A percentile compares a stretch with the other conserved stretches of the same genome.
These are phyloP conservation scores for Aureobasidium leucospermi DNA, from an alignment of 2,329 filamentous ascomycete genomes.

Conservation along the genomic window DNA sequence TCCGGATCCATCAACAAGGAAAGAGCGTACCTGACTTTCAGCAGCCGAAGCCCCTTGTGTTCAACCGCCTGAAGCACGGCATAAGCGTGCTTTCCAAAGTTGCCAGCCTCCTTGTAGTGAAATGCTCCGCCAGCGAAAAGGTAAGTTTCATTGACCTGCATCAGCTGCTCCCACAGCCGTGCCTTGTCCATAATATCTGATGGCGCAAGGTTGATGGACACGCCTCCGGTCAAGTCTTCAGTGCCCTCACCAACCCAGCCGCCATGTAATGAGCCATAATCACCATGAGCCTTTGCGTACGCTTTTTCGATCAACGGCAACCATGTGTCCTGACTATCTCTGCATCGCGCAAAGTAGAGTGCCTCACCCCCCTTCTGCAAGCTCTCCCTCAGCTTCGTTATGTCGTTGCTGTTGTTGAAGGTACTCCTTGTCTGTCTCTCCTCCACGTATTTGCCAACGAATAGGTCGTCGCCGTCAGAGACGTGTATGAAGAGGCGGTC, in stretches of 20 bases:
- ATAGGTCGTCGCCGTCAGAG: conserved; percentile 68
- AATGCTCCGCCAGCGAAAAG: conserved; percentile 59
- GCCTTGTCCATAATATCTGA: conserved; percentile 65
- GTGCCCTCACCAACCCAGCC: conserved; percentile 60
- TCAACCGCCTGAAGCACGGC: conserved; percentile 48
- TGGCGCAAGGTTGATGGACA: conserved; percentile 35
- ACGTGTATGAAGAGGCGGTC: conserved; percentile 83
- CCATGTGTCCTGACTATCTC: conserved; percentile 71
- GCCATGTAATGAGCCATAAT: conserved; percentile 67
- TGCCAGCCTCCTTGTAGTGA: conserved; percentile 39
- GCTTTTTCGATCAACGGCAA: conserved; percentile 74
- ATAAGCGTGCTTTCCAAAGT: conserved; percentile 54
- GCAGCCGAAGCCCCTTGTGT: conserved; percentile 36
- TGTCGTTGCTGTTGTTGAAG: conserved; percentile 39
- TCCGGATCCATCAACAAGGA: neutral
- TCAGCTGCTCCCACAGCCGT: conserved; percentile 74
- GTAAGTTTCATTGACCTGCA: conserved; percentile 74
- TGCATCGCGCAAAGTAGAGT: conserved; percentile 68
- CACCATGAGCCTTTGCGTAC: conserved; percentile 76
- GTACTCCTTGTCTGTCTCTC: conserved; percentile 1
- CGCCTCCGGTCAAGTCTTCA: conserved; percentile 49
- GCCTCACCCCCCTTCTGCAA: conserved; percentile 68
- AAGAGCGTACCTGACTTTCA: conserved; percentile 25
- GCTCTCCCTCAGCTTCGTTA: neutral
- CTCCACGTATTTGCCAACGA: conserved; percentile 22